Evolutionary conservation across 2,329 filamentous ascomycete genomes (phyloP).

Genomic region (Fusarium napiforme): DNA sequence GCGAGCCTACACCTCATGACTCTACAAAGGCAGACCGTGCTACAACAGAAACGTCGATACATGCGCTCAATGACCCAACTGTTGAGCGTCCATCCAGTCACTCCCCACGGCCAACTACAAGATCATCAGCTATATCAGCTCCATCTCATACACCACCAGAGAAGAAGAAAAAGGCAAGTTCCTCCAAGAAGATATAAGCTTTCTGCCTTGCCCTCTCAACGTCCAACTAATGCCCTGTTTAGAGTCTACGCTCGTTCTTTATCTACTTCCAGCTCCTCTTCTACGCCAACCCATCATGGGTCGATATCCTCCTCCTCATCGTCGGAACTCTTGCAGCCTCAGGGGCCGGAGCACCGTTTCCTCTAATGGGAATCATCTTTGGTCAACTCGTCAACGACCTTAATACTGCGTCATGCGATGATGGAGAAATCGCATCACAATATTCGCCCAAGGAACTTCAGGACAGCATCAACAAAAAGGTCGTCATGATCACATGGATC

Average conservation of each 20-base stretch:
- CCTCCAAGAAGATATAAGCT: too few species aligned
- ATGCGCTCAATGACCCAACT: neutral
- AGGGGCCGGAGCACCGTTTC: constrained; percentile 70
- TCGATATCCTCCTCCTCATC: constrained; percentile 56
- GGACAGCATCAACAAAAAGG: constrained; percentile 63
- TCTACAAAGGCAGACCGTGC: neutral
- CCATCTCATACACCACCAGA: constrained; percentile 8
- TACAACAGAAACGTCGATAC: constrained; percentile 8
- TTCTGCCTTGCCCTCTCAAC: neutral
- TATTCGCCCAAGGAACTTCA: constrained; percentile 50
- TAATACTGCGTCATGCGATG: constrained; percentile 65
- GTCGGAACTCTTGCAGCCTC: constrained; percentile 59
- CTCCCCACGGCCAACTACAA: constrained; percentile 17
- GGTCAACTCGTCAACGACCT: constrained; percentile 71
- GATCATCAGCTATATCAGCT: constrained; percentile 21
- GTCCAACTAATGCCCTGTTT: constrained; percentile 9
- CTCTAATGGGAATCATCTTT: constrained; percentile 72
- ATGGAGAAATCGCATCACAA: constrained; percentile 38
- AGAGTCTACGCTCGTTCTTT: constrained; percentile 45
- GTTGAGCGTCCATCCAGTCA: constrained; percentile 12
- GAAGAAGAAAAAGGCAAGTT: constrained; percentile 26
- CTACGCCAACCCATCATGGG: constrained; percentile 57
- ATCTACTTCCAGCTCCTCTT: constrained; percentile 58
- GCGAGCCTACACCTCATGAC: neutral
- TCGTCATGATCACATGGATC: constrained; percentile 71